Conservation (phyloP, 768 basidiomycete genomes). For the Scleroderma citrinum region DNA sequence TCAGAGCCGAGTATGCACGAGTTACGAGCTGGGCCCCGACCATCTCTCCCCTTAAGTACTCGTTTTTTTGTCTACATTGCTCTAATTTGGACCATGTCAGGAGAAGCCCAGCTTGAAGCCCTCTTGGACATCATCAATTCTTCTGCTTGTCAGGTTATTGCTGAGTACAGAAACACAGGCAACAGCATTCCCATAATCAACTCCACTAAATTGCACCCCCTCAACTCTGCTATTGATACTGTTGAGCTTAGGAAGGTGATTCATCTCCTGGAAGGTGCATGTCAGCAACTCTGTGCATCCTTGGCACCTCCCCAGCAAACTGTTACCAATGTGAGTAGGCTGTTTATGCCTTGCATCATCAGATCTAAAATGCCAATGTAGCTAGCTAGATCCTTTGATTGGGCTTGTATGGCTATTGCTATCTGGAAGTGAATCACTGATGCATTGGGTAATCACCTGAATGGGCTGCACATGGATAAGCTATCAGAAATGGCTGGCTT, state of each 20-base stretch:
- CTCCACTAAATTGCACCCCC: neutral
- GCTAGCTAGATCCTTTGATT: neutral
- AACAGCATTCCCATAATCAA: neutral
- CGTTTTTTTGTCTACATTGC: too few species aligned
- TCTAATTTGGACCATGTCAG: too few species aligned
- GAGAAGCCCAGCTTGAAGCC: constrained; percentile 23
- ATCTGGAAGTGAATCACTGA: neutral
- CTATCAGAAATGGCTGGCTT: constrained; percentile 20
- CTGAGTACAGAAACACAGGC: constrained; percentile 18
- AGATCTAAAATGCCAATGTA: neutral
- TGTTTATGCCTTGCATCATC: neutral
- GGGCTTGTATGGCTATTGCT: neutral
- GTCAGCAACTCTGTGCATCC: constrained; percentile 29
- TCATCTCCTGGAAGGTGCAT: constrained; percentile 32
- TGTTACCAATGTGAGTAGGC: constrained; percentile 25
- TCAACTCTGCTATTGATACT: neutral
- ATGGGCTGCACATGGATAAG: constrained; percentile 26
- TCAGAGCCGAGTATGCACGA: too few species aligned
- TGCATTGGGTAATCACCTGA: constrained; percentile 18
- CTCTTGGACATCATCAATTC: constrained; percentile 28
- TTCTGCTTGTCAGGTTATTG: constrained; percentile 21
- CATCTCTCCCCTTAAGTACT: too few species aligned
- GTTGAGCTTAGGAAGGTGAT: constrained; percentile 2
- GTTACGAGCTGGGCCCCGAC: too few species aligned
- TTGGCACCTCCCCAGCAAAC: constrained; percentile 31